Evolutionary conservation across 2,329 filamentous ascomycete species (phyloP).

Genomic region (Pseudogymnoascus sp.): DNA sequence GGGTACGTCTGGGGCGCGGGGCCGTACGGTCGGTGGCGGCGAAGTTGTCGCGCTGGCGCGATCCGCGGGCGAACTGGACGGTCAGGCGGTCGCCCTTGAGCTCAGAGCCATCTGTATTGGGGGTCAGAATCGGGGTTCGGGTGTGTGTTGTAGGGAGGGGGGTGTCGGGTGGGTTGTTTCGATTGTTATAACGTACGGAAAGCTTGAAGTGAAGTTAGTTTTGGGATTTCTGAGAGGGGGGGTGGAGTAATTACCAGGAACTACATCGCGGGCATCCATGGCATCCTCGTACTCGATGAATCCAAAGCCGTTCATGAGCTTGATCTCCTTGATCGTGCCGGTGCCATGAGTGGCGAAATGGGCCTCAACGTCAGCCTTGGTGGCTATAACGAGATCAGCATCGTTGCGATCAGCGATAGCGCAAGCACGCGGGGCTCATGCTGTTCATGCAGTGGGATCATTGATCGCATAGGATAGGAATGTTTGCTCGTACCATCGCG

Average conservation of each 20-base stretch:
- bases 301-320: constrained; percentile 99
- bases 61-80: constrained; percentile 94
- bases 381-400: constrained; percentile 49
- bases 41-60: constrained; percentile 56
- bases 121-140: constrained; percentile 13
- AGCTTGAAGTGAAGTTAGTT: constrained; percentile 35
- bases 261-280: constrained; percentile 96
- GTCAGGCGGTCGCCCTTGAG: constrained; percentile 98
- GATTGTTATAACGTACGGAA: constrained; percentile 40
- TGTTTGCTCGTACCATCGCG: constrained; percentile 66
- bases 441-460: background rate
- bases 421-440: constrained; percentile 9
- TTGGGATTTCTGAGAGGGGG: constrained; percentile 20
- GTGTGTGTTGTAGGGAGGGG: constrained; percentile 22
- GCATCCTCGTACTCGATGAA: constrained; percentile 99
- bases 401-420: background rate
- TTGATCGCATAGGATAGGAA: constrained; percentile 10
- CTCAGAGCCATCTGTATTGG: constrained; percentile 75
- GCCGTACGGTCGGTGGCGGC: constrained; percentile 55
- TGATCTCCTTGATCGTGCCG: constrained; percentile 97
- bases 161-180: constrained; percentile 27
- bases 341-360: constrained; percentile 95
- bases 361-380: constrained; percentile 91
- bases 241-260: constrained; percentile 64
- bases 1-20: constrained; percentile 83